Base-by-base conservation (phyloP, 2,329 filamentous ascomycete genomes). In the Talaromyces islandicus region DNA sequence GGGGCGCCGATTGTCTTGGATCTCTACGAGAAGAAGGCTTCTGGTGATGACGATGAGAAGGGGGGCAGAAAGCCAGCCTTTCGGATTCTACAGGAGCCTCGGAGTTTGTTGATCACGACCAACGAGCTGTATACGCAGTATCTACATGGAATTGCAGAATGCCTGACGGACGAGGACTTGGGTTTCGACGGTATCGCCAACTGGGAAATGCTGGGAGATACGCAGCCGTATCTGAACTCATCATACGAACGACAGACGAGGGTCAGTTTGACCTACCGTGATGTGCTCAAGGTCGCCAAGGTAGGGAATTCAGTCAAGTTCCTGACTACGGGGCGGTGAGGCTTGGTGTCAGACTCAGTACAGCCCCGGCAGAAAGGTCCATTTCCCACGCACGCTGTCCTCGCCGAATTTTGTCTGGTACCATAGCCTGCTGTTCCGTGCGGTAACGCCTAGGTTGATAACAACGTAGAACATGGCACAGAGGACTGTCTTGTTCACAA, bases 211-310 rank as follows among this genome's bases (percentile, higher is more conserved):
- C 67, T 88, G 60, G 78, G 77, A 0, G 76, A 84, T 35, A 68
- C 60, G 38, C 64, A 70, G 62, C 41, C 64, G 58, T 71, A 73
- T 62, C 48, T 14, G 6, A 72, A 70, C 6, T 82, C 82, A 1
- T 70, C 69, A 60, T 82, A 78, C 64, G 68, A 73, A 41, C 76
- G 85, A 62, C 70, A 71, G 54, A 84, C 78, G 29, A 78, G 85
- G 64, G 76, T 84, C 35, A 87, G 85, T 70, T 71, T 88, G 65
- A 88, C 85, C 3, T 86, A 94, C 71, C 83, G 93, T 65, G 92
- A 97, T 77, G 93, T 97, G 46, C 77, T 93, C 65, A 90, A 88
- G 69, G 89, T 95, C 19, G 88, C 88, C 7, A 90, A 86, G 66
- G 74, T 91, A 24, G 89, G 88, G 29, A 85, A 79, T 70, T 90